Base-by-base conservation (phyloP, 208 protist species). In the Zelonia costaricensis region DNA sequence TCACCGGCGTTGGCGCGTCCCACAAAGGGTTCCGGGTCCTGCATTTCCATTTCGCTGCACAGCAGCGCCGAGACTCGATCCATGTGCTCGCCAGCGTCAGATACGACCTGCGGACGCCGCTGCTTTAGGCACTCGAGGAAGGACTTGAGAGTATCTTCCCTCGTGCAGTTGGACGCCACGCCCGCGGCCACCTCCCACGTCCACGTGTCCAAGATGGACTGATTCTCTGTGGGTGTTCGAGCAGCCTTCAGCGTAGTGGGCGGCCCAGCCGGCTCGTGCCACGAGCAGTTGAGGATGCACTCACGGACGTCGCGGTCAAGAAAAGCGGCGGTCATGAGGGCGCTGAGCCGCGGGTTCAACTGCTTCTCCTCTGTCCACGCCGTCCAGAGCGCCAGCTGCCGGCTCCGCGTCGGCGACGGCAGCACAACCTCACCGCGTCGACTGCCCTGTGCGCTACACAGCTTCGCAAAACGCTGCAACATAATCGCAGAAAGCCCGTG, bases 91-190 rank as follows among this genome's bases (percentile, higher is more conserved):
- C 22, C 7, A 20, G 16, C 23, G 16, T 16, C 3, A 15, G 0
- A 15, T 6, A 10, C 16, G 2, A 25, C 6, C 2, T 10, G 36
- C 3, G 60, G 45, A 10, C 40, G 55, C 18, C 60, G 59, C 4
- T 31, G 25, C 5, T 48, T 55, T 27, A 74, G 51, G 27, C 43
- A 54, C n/a, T 45, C 23, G 3, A 78, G 40, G 42, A 72, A 59
- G 2, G 6, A 9, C 13, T 31, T 46, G 33, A 66, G 61, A 27
- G 23, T 69, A 5, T 59, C 35, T 7, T 78, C 65, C 16, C 52
- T 77, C 8, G 80, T 84, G 67, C 82, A 87, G 42, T 89, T 89
- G 12, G 82, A 74, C 10, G 82, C 82, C 13, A 92, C 65, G 4
- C 80, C 82, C 8, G 80, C 82, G 2, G 76, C 63, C 20, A 86